These are phyloP conservation scores for Micromonas commoda DNA, from an alignment of 139 green algal species.

Conservation along the genomic window DNA sequence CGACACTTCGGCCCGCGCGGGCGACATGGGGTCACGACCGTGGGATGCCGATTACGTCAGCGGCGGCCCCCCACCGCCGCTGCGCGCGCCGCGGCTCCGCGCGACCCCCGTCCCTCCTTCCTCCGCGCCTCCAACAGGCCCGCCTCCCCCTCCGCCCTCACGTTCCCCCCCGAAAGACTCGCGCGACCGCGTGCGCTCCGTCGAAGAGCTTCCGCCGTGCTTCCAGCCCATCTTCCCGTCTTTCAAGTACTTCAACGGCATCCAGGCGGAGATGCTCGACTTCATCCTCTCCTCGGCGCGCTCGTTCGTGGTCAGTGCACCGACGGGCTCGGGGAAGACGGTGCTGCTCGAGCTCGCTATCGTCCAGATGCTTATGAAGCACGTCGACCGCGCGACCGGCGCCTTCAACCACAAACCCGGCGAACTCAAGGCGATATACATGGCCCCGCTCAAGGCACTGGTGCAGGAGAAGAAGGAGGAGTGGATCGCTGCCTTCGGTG, in stretches of 20 bases:
- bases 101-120: no score
- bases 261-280: slow-evolving; percentile 84
- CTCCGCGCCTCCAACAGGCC: no score
- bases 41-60: background rate
- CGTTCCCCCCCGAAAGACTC: no score
- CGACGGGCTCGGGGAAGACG: slow-evolving; percentile 88
- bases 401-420: background rate
- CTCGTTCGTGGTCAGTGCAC: slow-evolving; percentile 57
- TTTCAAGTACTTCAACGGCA: slow-evolving; percentile 84
- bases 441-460: slow-evolving; percentile 62
- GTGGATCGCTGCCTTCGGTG: slow-evolving; percentile 59
- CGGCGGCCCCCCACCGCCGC: no score
- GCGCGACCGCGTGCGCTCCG: background rate
- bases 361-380: background rate
- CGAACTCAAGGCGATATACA: slow-evolving; percentile 52
- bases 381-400: background rate
- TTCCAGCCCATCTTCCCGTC: background rate
- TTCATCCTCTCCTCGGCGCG: slow-evolving; percentile 48
- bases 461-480: slow-evolving; percentile 74
- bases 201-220: background rate
- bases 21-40: background rate
- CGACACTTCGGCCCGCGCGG: background rate
- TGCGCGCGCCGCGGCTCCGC: no score
- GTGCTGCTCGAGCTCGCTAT: slow-evolving; percentile 71
- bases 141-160: no score